phyloP scores from a whole-genome alignment of 148 eudicot genomes.

The Talinum fruticosum region DNA sequence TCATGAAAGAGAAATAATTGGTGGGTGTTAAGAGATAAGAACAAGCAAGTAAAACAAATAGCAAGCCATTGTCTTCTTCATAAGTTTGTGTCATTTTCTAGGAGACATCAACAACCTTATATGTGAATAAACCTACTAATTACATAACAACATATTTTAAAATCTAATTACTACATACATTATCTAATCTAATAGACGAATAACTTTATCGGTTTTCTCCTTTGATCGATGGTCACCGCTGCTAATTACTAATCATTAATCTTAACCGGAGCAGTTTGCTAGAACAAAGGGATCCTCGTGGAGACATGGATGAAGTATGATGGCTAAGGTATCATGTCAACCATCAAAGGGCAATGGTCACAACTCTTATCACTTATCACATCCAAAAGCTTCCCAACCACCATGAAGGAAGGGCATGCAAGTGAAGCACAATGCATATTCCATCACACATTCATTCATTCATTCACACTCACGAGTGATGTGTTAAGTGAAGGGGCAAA shows the following conservation, averaged over 20 bases:
- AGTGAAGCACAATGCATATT: not conserved
- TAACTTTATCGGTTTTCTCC: too few relatives aligned
- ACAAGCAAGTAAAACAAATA: constrained; percentile 13
- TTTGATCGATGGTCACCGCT: too few relatives aligned
- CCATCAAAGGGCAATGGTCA: not conserved
- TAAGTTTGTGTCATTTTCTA: constrained; percentile 18
- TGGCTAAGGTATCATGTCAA: not conserved
- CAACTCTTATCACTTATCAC: constrained; percentile 21
- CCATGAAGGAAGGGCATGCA: constrained; percentile 20
- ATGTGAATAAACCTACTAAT: not conserved
- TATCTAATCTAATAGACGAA: too few relatives aligned
- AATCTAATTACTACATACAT: too few relatives aligned
- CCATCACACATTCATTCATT: not conserved
- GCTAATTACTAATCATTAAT: too few relatives aligned
- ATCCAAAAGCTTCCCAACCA: constrained; percentile 24
- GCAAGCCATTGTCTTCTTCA: constrained; percentile 6
- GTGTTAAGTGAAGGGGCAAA: not conserved
- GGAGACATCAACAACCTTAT: not conserved
- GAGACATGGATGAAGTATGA: too few relatives aligned
- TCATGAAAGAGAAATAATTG: constrained; percentile 3
- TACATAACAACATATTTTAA: not conserved
- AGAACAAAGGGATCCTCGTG: too few relatives aligned
- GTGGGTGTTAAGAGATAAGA: not conserved
- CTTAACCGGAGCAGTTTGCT: too few relatives aligned
- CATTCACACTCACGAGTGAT: not conserved